Evolutionary conservation across 2,329 filamentous ascomycete species (phyloP), one percentile per base, ranked within the genome.

Genomic region (Calonectria naviculata): DNA sequence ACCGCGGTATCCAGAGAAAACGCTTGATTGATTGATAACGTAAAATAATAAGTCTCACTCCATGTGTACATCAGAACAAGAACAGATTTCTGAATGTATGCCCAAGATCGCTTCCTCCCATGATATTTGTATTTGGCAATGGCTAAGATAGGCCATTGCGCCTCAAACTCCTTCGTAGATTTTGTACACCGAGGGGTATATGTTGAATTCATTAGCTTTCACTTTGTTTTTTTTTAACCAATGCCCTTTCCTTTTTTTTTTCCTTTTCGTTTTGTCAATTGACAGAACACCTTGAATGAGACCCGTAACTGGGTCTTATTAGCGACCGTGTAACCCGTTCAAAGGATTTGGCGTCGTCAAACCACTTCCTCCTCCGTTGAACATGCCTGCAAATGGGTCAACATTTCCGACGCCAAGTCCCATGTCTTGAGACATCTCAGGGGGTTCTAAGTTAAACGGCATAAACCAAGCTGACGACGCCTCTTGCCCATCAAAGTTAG

Each of bases 391-490:
- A 74, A 89, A 90, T 12, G 82, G 82, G 71, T 90, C 89, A 29
- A 87, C 81, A 41, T 83, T 83, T 28, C 80, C 80, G 73, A 88
- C 78, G 9, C 81, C 83, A 31, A 85, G 78, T 24, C 81, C 82
- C 64, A 87, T 74, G 42, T 89, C 88, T 65, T 88, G 87, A 8
- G 85, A 84, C 47, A 90, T 83, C 68, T 91, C 89, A 0, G 93
- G 91, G 24, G 95, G 94, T 70, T 97, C 94, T 83, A 97, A 91
- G 80, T 97, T 97, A 83, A 98, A 97, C 1, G 95, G 95, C 86
- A 97, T 92, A 82, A 97, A 97, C 94, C 95, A 98, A 6, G 93
- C 94, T 64, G 92, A 93, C 62, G 85, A 88, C 2, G 87, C 84
- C 71, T 90, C 89, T 41, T 83, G 83, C 5, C 79, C 80, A 58